phyloP scores from a whole-genome alignment of 768 basidiomycete genomes.

The Hygrocybe punicea region DNA sequence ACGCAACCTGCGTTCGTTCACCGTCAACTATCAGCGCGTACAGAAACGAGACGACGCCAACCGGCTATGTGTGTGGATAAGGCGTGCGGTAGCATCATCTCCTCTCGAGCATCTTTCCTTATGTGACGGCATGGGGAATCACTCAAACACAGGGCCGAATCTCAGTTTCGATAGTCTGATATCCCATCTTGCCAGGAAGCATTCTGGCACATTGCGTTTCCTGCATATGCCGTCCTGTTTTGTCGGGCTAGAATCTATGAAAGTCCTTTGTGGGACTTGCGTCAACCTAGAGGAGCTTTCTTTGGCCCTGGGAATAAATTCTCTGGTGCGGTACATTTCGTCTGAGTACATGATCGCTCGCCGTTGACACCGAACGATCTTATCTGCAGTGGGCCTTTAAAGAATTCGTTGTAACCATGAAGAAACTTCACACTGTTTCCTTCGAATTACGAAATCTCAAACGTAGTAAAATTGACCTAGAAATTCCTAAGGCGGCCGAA shows the following conservation, averaged over 20 bases:
- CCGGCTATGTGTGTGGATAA: conserved; percentile 38
- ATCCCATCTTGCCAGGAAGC: conserved; percentile 32
- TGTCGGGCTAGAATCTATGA: conserved; percentile 20
- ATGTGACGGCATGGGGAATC: conserved; percentile 20
- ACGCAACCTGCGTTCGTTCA: conserved; percentile 30
- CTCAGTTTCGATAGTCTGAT: conserved; percentile 34
- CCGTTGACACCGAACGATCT: neutral
- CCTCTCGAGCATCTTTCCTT: conserved; percentile 32
- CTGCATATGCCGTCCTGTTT: conserved; percentile 28
- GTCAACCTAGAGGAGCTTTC: conserved; percentile 17
- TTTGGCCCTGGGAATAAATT: neutral
- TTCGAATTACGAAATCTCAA: conserved; percentile 3
- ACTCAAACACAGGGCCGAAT: conserved; percentile 7
- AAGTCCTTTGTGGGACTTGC: conserved; percentile 18
- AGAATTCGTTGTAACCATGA: neutral
- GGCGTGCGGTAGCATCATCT: conserved; percentile 29
- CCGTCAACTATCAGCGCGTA: conserved; percentile 26
- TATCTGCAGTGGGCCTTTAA: neutral
- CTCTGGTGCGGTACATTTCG: neutral
- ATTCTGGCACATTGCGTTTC: conserved; percentile 27
- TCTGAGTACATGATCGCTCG: neutral
- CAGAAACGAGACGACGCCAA: conserved; percentile 19
- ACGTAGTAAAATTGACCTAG: neutral
- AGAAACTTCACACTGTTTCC: conserved; percentile 1
- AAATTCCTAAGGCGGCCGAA: neutral